Conservation (phyloP, 2,329 filamentous ascomycete genomes). For the Aspergillus intermedius region DNA sequence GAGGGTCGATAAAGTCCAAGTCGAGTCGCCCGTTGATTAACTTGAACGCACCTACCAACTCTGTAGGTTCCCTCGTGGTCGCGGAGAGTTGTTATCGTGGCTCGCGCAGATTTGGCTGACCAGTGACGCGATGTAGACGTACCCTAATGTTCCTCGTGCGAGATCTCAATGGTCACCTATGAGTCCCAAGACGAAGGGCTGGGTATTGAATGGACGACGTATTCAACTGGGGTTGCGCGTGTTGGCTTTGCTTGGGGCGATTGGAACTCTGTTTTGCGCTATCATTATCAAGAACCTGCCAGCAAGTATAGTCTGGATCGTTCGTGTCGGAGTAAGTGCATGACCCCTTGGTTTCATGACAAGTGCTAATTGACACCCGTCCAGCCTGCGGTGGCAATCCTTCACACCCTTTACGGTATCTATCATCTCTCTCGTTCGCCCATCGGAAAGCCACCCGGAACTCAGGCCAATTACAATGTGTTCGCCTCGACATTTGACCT, state of each 20-base stretch:
- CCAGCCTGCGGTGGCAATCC: conserved; percentile 67
- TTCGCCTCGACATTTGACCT: conserved; percentile 71
- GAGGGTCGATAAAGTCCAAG: conserved; percentile 53
- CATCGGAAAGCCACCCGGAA: conserved; percentile 65
- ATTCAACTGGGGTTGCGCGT: conserved; percentile 63
- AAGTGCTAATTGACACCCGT: background rate
- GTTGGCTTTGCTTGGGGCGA: conserved; percentile 60
- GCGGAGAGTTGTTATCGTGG: conserved; percentile 1
- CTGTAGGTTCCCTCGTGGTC: conserved; percentile 43
- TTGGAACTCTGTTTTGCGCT: conserved; percentile 66
- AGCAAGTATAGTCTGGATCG: conserved; percentile 63
- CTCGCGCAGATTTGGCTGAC: background rate
- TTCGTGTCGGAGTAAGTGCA: conserved; percentile 64
- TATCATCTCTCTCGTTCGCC: conserved; percentile 71
- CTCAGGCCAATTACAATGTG: conserved; percentile 80
- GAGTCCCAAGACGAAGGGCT: conserved; percentile 61
- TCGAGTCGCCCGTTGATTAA: conserved; percentile 68
- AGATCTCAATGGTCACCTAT: conserved; percentile 59
- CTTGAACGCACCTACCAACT: conserved; percentile 80
- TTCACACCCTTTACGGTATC: conserved; percentile 69
- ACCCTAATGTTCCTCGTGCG: conserved; percentile 54
- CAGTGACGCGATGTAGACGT: conserved; percentile 20
- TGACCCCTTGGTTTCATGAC: background rate
- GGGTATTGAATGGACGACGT: conserved; percentile 63
- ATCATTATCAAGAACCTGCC: conserved; percentile 67